A percentile compares a stretch with the other conserved stretches of the same genome.
These are phyloP conservation scores for Arthrobotrys entomopaga DNA, from an alignment of 2,329 filamentous ascomycete genomes.

Conservation along the genomic window DNA sequence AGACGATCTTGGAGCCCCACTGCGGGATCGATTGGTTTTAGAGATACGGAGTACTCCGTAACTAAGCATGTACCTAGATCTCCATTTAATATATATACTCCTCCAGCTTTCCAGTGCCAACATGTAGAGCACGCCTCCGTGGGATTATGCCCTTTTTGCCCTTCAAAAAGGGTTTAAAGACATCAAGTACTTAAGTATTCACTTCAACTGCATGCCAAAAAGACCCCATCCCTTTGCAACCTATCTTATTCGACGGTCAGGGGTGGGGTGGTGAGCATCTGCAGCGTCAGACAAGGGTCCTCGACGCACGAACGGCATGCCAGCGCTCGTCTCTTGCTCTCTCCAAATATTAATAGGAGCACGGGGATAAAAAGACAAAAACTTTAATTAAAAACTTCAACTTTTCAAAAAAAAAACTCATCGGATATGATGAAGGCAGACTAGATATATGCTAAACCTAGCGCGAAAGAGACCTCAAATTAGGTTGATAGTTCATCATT, in stretches of 20 bases:
- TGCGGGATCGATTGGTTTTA: not conserved
- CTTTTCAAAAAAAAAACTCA: too few species aligned
- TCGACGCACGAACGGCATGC: slow-evolving; percentile 46
- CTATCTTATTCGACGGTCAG: slow-evolving; percentile 41
- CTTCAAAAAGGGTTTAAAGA: slow-evolving; percentile 1
- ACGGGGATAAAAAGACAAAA: not conserved
- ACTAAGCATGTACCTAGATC: too few species aligned
- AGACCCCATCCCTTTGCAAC: slow-evolving; percentile 23
- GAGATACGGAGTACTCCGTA: too few species aligned
- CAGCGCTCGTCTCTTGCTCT: slow-evolving; percentile 28
- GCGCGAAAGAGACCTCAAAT: too few species aligned
- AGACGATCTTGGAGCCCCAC: slow-evolving; percentile 15
- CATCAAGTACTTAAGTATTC: slow-evolving; percentile 4
- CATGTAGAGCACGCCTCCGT: not conserved
- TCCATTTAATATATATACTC: too few species aligned
- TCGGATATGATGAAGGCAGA: too few species aligned
- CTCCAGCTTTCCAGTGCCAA: too few species aligned
- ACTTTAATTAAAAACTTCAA: not conserved
- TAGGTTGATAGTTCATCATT: too few species aligned
- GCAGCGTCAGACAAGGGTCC: slow-evolving; percentile 43
- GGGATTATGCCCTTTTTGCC: not conserved
- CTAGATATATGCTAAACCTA: too few species aligned
- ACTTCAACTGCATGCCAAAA: slow-evolving; percentile 20
- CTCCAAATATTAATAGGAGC: not conserved
- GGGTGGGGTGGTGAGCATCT: slow-evolving; percentile 53